A percentile compares a stretch with the other conserved stretches of the same genome.
These are phyloP conservation scores for Penicillium capsulatum DNA, from an alignment of 2,329 filamentous ascomycete species.

Conservation along the genomic window DNA sequence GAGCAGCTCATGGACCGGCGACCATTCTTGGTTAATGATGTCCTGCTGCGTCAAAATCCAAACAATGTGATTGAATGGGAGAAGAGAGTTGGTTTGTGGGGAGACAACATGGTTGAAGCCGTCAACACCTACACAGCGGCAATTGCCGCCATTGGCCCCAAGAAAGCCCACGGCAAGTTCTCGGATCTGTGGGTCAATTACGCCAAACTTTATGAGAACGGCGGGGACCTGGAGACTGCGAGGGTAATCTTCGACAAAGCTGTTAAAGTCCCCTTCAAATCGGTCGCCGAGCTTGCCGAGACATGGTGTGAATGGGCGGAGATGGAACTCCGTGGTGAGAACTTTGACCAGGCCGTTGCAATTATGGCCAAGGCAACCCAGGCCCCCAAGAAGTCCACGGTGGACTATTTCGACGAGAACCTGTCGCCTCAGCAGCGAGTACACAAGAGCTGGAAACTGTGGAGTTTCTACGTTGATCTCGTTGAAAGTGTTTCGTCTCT, in stretches of 20 bases:
- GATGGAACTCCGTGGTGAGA: constrained; percentile 92
- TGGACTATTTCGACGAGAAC: constrained; percentile 98
- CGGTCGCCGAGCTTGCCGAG: constrained; percentile 91
- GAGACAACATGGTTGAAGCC: constrained; percentile 83
- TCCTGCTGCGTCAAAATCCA: constrained; percentile 89
- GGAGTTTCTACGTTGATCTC: constrained; percentile 98
- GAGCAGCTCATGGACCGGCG: constrained; percentile 96
- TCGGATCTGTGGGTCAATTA: constrained; percentile 96
- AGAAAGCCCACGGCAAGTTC: constrained; percentile 89
- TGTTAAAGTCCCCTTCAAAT: constrained; percentile 96
- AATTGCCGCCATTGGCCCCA: constrained; percentile 87
- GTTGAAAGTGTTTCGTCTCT: constrained; percentile 90
- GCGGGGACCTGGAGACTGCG: constrained; percentile 77
- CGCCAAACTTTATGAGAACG: constrained; percentile 91
- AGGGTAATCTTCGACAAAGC: constrained; percentile 96
- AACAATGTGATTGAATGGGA: constrained; percentile 97
- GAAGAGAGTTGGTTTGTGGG: constrained; percentile 93
- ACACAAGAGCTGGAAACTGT: constrained; percentile 98
- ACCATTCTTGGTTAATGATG: constrained; percentile 94
- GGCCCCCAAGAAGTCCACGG: constrained; percentile 91
- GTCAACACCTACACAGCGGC: constrained; percentile 93
- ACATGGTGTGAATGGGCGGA: constrained; percentile 99
- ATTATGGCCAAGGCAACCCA: constrained; percentile 98
- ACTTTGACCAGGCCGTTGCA: constrained; percentile 88
- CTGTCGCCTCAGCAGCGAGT: constrained; percentile 92